A percentile compares a stretch with the other conserved stretches of the same genome.
These are phyloP conservation scores for Zygosaccharomyces sapae DNA, from an alignment of 1,139 yeast genomes.

Conservation along the genomic window DNA sequence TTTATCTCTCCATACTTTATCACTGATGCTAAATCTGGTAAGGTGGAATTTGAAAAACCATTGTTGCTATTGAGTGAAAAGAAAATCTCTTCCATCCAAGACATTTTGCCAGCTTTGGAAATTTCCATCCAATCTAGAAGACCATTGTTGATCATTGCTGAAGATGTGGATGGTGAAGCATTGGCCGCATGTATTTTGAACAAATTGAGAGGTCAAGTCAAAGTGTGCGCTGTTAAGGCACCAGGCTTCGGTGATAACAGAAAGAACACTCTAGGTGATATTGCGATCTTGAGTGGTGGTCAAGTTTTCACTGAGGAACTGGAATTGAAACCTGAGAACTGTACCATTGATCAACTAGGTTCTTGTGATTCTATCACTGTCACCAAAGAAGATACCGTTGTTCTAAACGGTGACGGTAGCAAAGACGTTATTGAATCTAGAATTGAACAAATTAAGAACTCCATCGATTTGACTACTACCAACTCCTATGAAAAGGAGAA, in stretches of 20 bases:
- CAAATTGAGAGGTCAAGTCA: slow-evolving; percentile 98
- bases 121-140: slow-evolving; percentile 92
- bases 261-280: slow-evolving; percentile 95
- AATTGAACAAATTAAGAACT: slow-evolving; percentile 92
- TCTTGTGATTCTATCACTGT: slow-evolving; percentile 88
- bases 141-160: slow-evolving; percentile 92
- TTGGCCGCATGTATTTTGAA: slow-evolving; percentile 97
- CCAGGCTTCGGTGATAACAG: slow-evolving; percentile 99
- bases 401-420: slow-evolving; percentile 91
- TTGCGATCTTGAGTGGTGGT: slow-evolving; percentile 95
- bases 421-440: slow-evolving; percentile 85
- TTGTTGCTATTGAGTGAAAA: slow-evolving; percentile 85
- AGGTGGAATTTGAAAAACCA: slow-evolving; percentile 97
- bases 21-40: slow-evolving; percentile 93
- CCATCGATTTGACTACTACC: slow-evolving; percentile 70
- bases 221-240: slow-evolving; percentile 97
- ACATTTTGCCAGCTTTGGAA: slow-evolving; percentile 90
- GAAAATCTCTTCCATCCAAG: slow-evolving; percentile 90
- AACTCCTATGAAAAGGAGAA: slow-evolving; percentile 96
- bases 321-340: slow-evolving; percentile 95
- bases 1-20: slow-evolving; percentile 97
- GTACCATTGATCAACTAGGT: slow-evolving; percentile 87
- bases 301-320: slow-evolving; percentile 98
- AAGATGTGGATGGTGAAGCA: slow-evolving; percentile 98
- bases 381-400: slow-evolving; percentile 96